Conservation (phyloP, 192 early-diverging fungal genomes). For the Chytriomyces sp. region DNA sequence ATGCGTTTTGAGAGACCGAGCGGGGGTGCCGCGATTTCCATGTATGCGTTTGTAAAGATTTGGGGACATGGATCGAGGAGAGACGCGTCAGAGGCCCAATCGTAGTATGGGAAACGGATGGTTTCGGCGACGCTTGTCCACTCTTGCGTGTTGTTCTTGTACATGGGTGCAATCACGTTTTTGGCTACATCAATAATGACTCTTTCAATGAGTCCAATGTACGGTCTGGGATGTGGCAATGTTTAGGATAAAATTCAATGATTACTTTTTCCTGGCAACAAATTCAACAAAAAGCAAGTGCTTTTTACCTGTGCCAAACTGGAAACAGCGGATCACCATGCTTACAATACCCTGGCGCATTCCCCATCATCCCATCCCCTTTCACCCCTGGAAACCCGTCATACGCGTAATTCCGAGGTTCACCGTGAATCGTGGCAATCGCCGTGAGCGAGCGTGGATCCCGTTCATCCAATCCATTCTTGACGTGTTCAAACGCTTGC, state of each 20-base stretch:
- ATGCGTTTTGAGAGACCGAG: not conserved
- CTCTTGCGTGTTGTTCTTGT: constrained; percentile 4
- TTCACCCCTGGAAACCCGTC: constrained; percentile 4
- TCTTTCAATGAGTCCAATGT: constrained; percentile 14
- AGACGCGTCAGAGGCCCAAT: constrained; percentile 14
- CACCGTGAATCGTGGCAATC: constrained; percentile 9
- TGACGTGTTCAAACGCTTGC: constrained; percentile 6
- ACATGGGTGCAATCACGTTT: not conserved
- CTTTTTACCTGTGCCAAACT: constrained; percentile 5
- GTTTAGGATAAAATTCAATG: not conserved
- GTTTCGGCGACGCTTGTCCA: constrained; percentile 1
- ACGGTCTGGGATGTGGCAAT: not conserved
- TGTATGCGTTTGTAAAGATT: not conserved
- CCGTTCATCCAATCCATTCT: not conserved
- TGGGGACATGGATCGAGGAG: not conserved
- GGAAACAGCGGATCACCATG: constrained; percentile 17
- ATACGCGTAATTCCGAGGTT: constrained; percentile 1
- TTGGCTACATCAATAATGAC: constrained; percentile 11
- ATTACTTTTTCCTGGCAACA: too few species aligned
- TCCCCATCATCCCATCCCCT: not conserved
- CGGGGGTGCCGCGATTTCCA: not conserved
- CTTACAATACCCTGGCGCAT: not conserved
- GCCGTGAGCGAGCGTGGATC: constrained; percentile 8
- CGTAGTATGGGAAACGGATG: constrained; percentile 20
- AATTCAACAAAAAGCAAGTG: not conserved